Conservation (phyloP, 495 filamentous ascomycete genomes). For the Penicillium macrosclerotiorum region DNA sequence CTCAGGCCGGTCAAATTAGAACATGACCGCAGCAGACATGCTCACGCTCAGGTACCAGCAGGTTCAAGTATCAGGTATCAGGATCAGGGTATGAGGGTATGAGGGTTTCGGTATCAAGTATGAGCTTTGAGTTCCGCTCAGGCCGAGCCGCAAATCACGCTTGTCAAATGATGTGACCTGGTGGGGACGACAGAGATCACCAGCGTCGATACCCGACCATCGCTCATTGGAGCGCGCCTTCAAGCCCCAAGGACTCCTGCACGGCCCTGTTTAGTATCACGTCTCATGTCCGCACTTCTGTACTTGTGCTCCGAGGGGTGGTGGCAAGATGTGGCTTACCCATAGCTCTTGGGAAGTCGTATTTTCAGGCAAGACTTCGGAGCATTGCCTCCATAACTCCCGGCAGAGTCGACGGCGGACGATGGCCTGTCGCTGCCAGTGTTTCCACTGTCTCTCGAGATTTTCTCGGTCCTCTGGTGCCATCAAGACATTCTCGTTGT, state of each 20-base stretch:
- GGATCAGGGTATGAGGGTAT: too few relatives aligned
- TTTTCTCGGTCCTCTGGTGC: slow-evolving; percentile 44
- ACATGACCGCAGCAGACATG: background rate
- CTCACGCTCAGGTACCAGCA: background rate
- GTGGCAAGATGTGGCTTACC: slow-evolving; percentile 34
- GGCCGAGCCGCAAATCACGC: slow-evolving; percentile 15
- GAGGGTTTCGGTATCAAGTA: background rate
- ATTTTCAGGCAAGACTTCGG: slow-evolving; percentile 47
- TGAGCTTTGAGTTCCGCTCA: slow-evolving; percentile 10
- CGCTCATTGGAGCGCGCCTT: slow-evolving; percentile 32
- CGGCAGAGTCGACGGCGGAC: slow-evolving; percentile 51
- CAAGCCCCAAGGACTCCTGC: slow-evolving; percentile 45
- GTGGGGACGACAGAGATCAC: slow-evolving; percentile 19
- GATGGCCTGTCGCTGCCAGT: slow-evolving; percentile 48
- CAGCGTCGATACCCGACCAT: slow-evolving; percentile 16
- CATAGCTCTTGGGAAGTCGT: slow-evolving; percentile 48
- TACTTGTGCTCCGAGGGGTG: background rate
- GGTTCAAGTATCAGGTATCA: too few relatives aligned
- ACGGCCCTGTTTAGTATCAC: too few relatives aligned
- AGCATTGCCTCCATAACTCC: slow-evolving; percentile 49
- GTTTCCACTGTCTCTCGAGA: slow-evolving; percentile 48
- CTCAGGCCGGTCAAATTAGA: background rate
- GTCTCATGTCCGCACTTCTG: slow-evolving; percentile 10
- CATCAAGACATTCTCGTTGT: slow-evolving; percentile 31
- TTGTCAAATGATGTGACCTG: slow-evolving; percentile 24